These are phyloP conservation scores for Psidium friedrichsthalianum DNA, from an alignment of 345 rosid genomes.

Conservation along the genomic window DNA sequence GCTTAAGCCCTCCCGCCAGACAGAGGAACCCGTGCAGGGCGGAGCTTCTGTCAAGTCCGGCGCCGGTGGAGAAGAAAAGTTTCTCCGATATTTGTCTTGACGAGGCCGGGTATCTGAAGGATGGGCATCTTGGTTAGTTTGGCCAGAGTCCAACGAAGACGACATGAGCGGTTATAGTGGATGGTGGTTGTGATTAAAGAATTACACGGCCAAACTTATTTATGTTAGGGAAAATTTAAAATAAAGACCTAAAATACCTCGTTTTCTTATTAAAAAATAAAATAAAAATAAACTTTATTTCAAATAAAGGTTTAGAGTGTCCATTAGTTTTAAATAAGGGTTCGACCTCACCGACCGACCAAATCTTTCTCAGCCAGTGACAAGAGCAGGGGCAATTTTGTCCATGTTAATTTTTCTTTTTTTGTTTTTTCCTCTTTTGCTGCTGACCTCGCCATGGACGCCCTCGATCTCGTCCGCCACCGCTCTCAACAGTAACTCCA, in stretches of 20 bases:
- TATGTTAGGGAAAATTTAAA: not conserved
- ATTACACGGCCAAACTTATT: not conserved
- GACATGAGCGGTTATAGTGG: not conserved
- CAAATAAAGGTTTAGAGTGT: too few species aligned
- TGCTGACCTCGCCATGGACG: not conserved
- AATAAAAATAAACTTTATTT: too few species aligned
- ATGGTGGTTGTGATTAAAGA: not conserved
- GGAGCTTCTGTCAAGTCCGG: not conserved
- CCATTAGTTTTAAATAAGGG: too few species aligned
- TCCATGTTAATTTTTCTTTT: too few species aligned
- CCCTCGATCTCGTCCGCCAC: constrained; percentile 9
- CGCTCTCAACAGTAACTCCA: constrained; percentile 18
- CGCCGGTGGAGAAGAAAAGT: not conserved
- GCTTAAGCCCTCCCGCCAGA: not conserved
- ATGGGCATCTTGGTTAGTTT: too few species aligned
- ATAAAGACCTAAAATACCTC: too few species aligned
- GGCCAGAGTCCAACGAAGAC: not conserved
- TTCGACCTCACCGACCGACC: too few species aligned
- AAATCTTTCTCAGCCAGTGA: too few species aligned
- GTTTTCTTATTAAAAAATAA: too few species aligned
- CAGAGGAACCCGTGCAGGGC: not conserved
- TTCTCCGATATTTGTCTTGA: not conserved
- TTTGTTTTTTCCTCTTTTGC: too few species aligned
- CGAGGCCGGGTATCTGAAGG: not conserved
- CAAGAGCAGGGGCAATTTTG: too few species aligned